Evolutionary conservation across 1,284 basidiomycete genomes (phyloP).

Genomic region (Rhodotorula sp.): DNA sequence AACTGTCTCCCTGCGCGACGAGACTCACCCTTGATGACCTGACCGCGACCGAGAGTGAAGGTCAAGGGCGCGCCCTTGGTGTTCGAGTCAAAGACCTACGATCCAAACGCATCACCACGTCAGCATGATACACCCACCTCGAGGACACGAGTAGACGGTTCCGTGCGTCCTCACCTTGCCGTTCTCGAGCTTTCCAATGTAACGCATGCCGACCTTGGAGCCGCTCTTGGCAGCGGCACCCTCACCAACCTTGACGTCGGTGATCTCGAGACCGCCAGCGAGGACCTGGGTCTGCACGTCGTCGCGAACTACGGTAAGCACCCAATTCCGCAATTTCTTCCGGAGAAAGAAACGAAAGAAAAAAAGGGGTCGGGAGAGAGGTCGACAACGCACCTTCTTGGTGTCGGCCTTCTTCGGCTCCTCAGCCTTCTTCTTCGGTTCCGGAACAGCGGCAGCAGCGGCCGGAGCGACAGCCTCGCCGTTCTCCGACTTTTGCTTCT

Average conservation of each 20-base stretch:
- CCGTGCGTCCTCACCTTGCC: constrained; percentile 59
- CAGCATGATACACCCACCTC: neutral
- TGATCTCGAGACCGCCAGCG: constrained; percentile 71
- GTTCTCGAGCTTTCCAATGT: constrained; percentile 81
- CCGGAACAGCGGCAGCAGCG: constrained; percentile 51
- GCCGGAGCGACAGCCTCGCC: constrained; percentile 59
- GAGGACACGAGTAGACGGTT: neutral
- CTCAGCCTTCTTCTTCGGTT: constrained; percentile 28
- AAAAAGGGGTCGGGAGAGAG: no score
- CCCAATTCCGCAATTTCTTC: no score
- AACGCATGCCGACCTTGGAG: constrained; percentile 79
- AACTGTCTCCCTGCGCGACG: no score
- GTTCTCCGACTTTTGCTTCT: constrained; percentile 69
- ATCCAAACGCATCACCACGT: neutral
- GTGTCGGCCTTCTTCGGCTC: constrained; percentile 45
- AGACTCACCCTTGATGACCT: constrained; percentile 90
- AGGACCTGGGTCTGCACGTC: constrained; percentile 54
- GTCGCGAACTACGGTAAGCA: neutral
- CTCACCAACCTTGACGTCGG: constrained; percentile 73
- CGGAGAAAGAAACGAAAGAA: no score
- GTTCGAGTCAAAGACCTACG: constrained; percentile 76
- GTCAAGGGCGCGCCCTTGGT: constrained; percentile 60
- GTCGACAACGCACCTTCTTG: constrained; percentile 26
- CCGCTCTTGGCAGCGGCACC: constrained; percentile 85
- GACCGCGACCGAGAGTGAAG: constrained; percentile 66